A percentile compares a stretch with the other conserved stretches of the same genome.
Conservation (phyloP, 805 yeast genomes). For the Lachancea mirantina region DNA sequence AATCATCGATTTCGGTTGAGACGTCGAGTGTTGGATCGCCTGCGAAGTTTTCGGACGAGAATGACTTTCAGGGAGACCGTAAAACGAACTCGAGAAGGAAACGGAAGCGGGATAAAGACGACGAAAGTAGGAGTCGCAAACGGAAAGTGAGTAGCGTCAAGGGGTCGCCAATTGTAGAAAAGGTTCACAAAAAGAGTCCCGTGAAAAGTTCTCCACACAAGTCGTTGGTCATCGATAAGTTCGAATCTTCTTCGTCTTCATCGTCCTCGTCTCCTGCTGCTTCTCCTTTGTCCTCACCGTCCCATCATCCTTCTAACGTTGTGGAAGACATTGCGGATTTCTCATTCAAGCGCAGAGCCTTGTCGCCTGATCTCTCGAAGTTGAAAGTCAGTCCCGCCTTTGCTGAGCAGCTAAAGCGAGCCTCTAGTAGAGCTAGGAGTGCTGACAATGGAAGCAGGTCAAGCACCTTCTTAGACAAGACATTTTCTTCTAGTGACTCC, state of each 20-base stretch:
- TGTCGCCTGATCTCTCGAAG: constrained; percentile 29
- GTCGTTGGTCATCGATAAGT: constrained; percentile 17
- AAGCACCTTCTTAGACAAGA: constrained; percentile 4
- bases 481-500: constrained; percentile 5
- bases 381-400: constrained; percentile 31
- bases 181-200: constrained; percentile 20
- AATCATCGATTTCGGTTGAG: constrained; percentile 10
- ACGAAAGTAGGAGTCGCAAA: constrained; percentile 7
- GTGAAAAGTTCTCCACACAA: constrained; percentile 19
- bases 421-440: constrained; percentile 2
- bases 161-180: constrained; percentile 21
- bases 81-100: constrained; percentile 12
- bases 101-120: constrained; percentile 9
- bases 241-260: constrained; percentile 18
- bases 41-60: constrained; percentile 6
- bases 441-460: neutral
- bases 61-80: constrained; percentile 8
- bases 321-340: constrained; percentile 13
- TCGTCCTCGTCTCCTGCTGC: constrained; percentile 3
- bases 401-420: constrained; percentile 30
- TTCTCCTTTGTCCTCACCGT: too few species aligned
- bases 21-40: constrained; percentile 1
- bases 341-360: constrained; percentile 20
- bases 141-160: constrained; percentile 2
- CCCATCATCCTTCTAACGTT: neutral